Base-by-base conservation (phyloP, 345 rosid species). In the Camelina neglecta region DNA sequence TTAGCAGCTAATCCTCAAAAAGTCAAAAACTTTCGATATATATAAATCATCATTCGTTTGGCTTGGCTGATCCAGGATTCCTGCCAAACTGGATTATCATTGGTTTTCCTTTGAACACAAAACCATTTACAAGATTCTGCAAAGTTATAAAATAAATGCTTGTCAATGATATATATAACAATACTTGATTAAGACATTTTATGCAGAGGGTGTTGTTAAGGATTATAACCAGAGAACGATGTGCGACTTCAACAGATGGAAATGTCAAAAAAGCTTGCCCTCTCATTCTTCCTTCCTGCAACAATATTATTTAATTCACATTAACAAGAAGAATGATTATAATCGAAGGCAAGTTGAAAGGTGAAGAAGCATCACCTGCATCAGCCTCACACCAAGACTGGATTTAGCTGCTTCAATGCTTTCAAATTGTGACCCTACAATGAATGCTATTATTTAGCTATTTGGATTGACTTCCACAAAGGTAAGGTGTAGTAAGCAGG, bases 221-320 rank as follows among this genome's bases (percentile, higher is more conserved):
- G 76, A 77, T 68, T 88, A 64, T 82, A n/a, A 92, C 97, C 97
- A 95, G 80, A 62, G 96, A 96, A 72, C 38, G 83, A 63, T 87
- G 97, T 24, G 97, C 97, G 74, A 92, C 86, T 80, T 95, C 97
- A 77, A 84, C 81, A 0, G 96, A 88, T 69, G 96, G 97, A 81
- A 95, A 95, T 44, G 97, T 92, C 77, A 95, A 86, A 76, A 92
- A 95, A 44, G 99, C 99, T 83, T 90, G 99, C 69, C 95, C 97
- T 81, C 96, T 88, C 97, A 94, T 92, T 78, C 97, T 85, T 74
- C 97, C 97, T 82, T 92, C 99, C 99, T 94, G 87, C 42, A 83
- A 74, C 42, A 83, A 74, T 69, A 20, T 35, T 6, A 26, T 15
- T 16, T 18, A 4, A 47, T 67, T 59, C 50, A 31, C 60, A 44